Conservation (phyloP, 106 monocot genomes). For the Allium sativum region DNA sequence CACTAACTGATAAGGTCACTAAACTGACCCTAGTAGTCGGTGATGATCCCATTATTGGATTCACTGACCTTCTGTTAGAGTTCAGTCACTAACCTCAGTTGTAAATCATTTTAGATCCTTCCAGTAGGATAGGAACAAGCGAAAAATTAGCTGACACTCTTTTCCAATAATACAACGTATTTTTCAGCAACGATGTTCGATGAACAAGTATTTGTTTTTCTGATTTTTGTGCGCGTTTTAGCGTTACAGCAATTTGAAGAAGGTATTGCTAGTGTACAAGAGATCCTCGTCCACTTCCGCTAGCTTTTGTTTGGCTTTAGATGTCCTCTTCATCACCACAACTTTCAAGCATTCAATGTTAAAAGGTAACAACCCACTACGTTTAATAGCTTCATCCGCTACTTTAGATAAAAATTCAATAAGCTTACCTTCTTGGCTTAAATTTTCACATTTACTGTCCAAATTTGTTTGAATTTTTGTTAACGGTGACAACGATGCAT, state of each 20-base stretch:
- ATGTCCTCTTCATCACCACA: conserved; percentile 56
- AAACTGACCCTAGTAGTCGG: too few relatives aligned
- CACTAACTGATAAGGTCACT: too few relatives aligned
- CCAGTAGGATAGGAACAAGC: too few relatives aligned
- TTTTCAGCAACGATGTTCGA: conserved; percentile 57
- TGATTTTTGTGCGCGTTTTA: conserved; percentile 16
- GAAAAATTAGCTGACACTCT: too few relatives aligned
- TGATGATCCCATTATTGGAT: too few relatives aligned
- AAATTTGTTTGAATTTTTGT: conserved; percentile 15
- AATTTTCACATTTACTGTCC: conserved; percentile 14
- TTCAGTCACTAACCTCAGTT: too few relatives aligned
- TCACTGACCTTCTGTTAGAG: too few relatives aligned
- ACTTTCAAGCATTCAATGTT: conserved; percentile 45
- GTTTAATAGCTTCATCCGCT: conserved; percentile 44
- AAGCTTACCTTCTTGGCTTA: conserved; percentile 20
- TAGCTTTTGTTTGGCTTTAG: conserved; percentile 51
- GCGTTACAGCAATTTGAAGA: conserved; percentile 61
- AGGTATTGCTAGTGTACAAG: conserved; percentile 61
- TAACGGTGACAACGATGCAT: conserved; percentile 14
- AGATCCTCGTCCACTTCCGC: conserved; percentile 40
- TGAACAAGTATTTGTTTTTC: conserved; percentile 21
- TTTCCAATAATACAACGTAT: conserved; percentile 28
- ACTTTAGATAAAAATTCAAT: conserved; percentile 36
- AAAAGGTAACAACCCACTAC: conserved; percentile 28
- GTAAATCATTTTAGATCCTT: too few relatives aligned